A percentile compares a stretch with the other conserved stretches of the same genome.
These are phyloP conservation scores for Fusarium sulawesiense DNA, from an alignment of 2,329 filamentous ascomycete species.

Conservation along the genomic window DNA sequence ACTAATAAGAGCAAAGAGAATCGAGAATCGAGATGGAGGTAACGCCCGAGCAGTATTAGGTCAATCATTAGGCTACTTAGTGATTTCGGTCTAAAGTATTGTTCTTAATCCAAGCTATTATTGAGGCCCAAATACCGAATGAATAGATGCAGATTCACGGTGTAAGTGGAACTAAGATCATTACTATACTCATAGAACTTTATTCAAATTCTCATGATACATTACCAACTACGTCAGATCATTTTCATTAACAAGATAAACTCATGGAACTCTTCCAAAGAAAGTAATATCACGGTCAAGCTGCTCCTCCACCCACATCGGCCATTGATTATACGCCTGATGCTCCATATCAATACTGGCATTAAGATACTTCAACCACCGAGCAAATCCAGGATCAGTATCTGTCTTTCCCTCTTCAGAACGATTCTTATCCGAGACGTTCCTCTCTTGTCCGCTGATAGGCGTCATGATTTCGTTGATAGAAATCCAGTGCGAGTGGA, in stretches of 20 bases:
- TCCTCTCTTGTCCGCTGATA: constrained; percentile 58
- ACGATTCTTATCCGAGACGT: constrained; percentile 48
- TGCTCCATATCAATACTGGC: constrained; percentile 58
- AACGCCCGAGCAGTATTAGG: constrained; percentile 3
- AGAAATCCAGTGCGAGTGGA: constrained; percentile 66
- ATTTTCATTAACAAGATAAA: not conserved
- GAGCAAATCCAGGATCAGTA: constrained; percentile 58
- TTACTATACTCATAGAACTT: not conserved
- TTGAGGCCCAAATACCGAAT: too few relatives aligned
- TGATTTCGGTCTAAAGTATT: not conserved
- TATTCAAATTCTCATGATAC: not conserved
- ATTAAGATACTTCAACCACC: constrained; percentile 66
- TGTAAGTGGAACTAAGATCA: not conserved
- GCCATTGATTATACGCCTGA: constrained; percentile 62
- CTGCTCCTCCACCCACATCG: constrained; percentile 65
- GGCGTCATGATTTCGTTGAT: constrained; percentile 65
- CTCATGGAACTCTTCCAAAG: constrained; percentile 54
- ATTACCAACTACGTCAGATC: not conserved
- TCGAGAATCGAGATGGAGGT: not conserved
- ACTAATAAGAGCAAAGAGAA: not conserved
- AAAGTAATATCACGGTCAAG: constrained; percentile 58
- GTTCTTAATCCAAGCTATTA: not conserved
- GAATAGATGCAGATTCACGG: not conserved
- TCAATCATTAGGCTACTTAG: not conserved
- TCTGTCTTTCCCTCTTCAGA: constrained; percentile 35